Evolutionary conservation across 2,329 filamentous ascomycete species (phyloP).

Genomic region (Colletotrichum paranaense): DNA sequence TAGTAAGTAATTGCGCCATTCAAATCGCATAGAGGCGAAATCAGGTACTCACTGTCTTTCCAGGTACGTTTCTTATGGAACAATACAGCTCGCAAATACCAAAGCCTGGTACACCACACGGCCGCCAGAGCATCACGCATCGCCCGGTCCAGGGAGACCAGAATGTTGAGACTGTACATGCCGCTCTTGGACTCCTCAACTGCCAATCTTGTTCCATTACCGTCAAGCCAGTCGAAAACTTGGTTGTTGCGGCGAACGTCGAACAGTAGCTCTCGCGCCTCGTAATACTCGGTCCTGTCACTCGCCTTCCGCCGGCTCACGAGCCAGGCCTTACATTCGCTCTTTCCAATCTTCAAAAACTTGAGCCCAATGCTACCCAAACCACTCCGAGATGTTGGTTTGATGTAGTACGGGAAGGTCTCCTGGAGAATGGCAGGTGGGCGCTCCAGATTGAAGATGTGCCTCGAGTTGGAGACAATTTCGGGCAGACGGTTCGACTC

Average conservation of each 20-base stretch:
- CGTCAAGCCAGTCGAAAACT: slow-evolving; percentile 47
- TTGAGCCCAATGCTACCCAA: slow-evolving; percentile 11
- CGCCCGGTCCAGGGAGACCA: slow-evolving; percentile 42
- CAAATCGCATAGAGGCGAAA: too few species aligned
- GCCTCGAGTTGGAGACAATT: slow-evolving; percentile 43
- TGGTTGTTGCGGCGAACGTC: slow-evolving; percentile 40
- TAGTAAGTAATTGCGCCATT: background rate
- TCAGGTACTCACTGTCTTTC: slow-evolving; percentile 15
- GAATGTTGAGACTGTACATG: slow-evolving; percentile 45
- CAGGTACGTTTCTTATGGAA: slow-evolving; percentile 22
- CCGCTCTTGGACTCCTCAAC: slow-evolving; percentile 46
- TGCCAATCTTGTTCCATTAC: slow-evolving; percentile 39
- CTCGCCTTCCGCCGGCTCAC: slow-evolving; percentile 10
- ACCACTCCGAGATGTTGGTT: slow-evolving; percentile 9
- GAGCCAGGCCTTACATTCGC: slow-evolving; percentile 36
- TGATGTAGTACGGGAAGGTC: slow-evolving; percentile 44
- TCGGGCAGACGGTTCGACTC: slow-evolving; percentile 36
- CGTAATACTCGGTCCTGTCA: slow-evolving; percentile 35
- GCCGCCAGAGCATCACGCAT: slow-evolving; percentile 48
- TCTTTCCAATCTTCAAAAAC: slow-evolving; percentile 18
- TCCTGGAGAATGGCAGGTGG: slow-evolving; percentile 42
- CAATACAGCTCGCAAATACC: slow-evolving; percentile 44
- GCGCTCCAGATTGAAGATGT: slow-evolving; percentile 49
- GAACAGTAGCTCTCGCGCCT: slow-evolving; percentile 41
- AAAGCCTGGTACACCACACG: slow-evolving; percentile 49